These are phyloP conservation scores for Eleusine coracana DNA, from an alignment of 176 grass and related monocot species.

Conservation along the genomic window DNA sequence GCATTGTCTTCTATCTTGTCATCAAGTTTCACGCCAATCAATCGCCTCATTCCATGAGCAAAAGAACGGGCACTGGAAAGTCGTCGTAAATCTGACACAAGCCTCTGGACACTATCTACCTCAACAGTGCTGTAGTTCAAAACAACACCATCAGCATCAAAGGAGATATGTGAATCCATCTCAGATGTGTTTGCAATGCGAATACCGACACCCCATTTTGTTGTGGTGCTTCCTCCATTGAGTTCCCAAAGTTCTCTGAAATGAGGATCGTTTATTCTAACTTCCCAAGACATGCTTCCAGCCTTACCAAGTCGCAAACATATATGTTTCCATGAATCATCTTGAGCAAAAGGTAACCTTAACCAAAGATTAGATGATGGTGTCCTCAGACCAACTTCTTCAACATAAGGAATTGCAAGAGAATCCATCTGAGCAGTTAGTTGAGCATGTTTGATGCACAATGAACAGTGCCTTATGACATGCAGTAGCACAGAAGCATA, in stretches of 20 bases:
- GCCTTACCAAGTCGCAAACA: conserved; percentile 90
- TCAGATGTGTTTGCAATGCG: conserved; percentile 92
- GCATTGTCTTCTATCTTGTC: conserved; percentile 64
- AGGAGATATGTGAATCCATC: conserved; percentile 92
- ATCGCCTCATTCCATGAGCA: conserved; percentile 78
- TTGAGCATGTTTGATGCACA: conserved; percentile 97
- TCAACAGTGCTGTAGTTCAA: conserved; percentile 86
- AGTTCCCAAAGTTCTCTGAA: conserved; percentile 94
- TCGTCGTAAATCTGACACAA: conserved; percentile 80
- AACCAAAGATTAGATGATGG: conserved; percentile 93
- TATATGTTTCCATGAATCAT: conserved; percentile 97
- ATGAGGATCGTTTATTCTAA: conserved; percentile 90
- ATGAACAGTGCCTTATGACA: conserved; percentile 80
- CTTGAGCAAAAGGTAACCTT: conserved; percentile 77
- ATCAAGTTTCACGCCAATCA: conserved; percentile 76
- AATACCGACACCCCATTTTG: conserved; percentile 78
- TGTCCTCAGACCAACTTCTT: conserved; percentile 78
- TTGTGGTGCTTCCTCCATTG: conserved; percentile 65
- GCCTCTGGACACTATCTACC: conserved; percentile 71
- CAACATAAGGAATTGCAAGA: conserved; percentile 85
- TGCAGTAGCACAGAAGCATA: conserved; percentile 86
- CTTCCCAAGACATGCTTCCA: conserved; percentile 98
- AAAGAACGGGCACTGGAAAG: conserved; percentile 87
- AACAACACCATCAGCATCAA: conserved; percentile 82
- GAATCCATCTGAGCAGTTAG: conserved; percentile 95